phyloP scores from a whole-genome alignment of 192 early-diverging fungal genomes.

The Podochytrium sp. region DNA sequence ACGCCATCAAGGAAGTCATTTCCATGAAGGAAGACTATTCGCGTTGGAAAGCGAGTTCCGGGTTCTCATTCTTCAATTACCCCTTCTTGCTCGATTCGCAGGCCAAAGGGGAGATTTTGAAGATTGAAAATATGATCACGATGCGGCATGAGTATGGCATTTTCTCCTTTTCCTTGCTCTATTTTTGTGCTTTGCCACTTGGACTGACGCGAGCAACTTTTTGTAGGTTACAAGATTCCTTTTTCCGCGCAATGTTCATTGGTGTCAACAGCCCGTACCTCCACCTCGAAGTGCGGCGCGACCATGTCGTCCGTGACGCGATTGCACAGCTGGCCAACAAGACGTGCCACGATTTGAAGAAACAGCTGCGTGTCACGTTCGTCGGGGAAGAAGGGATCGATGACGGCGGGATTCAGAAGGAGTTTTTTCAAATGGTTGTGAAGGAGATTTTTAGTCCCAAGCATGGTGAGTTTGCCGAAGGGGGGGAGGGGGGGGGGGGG shows the following conservation, averaged over 20 bases:
- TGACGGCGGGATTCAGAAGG: constrained; percentile 92
- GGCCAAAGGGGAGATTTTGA: constrained; percentile 49
- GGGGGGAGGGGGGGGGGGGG: too few species aligned
- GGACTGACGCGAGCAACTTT: not conserved
- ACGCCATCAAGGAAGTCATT: constrained; percentile 44
- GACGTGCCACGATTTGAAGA: constrained; percentile 82
- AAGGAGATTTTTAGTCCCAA: constrained; percentile 79
- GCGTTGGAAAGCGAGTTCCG: constrained; percentile 47
- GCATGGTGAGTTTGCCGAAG: constrained; percentile 65
- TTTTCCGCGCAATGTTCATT: constrained; percentile 58
- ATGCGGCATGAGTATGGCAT: constrained; percentile 48
- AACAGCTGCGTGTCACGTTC: constrained; percentile 89
- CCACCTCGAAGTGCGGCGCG: constrained; percentile 46
- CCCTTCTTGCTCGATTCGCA: constrained; percentile 44
- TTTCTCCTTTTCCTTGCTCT: too few species aligned
- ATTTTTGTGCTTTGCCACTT: not conserved
- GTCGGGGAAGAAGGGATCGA: constrained; percentile 90
- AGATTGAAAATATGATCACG: constrained; percentile 51
- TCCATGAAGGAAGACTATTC: constrained; percentile 55
- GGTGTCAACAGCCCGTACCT: constrained; percentile 54
- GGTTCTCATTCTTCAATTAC: constrained; percentile 49
- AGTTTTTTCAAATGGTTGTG: constrained; percentile 90
- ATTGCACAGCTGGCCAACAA: constrained; percentile 75
- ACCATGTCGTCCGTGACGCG: constrained; percentile 45
- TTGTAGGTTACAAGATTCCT: constrained; percentile 45